Percentiles rank a stretch among this genome's conserved stretches.
These are phyloP conservation scores for Cylindrotheca fusiformis DNA, from an alignment of 108 stramenopile species.

Conservation along the genomic window DNA sequence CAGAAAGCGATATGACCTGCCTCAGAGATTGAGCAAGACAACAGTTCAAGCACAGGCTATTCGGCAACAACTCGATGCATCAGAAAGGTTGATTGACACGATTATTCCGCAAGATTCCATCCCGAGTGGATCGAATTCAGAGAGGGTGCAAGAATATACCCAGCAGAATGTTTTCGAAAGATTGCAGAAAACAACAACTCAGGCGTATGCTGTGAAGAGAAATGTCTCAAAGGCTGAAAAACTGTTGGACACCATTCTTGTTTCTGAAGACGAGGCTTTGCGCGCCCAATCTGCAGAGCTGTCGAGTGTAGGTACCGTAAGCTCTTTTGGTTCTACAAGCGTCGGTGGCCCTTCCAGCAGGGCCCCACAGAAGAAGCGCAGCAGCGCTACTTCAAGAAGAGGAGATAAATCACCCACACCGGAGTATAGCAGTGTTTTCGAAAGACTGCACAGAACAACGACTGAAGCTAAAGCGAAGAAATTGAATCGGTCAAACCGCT, in stretches of 20 bases:
- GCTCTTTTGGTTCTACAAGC: no score
- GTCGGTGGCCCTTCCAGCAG: no score
- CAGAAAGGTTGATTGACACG: neutral
- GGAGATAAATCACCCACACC: constrained; percentile 27
- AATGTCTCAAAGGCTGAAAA: constrained; percentile 21
- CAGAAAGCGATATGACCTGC: no score
- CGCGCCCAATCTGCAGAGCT: no score
- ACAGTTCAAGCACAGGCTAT: neutral
- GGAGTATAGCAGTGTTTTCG: constrained; percentile 47
- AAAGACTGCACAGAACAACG: constrained; percentile 41
- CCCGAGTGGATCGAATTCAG: neutral
- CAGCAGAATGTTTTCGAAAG: constrained; percentile 66
- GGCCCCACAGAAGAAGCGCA: no score
- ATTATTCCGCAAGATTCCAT: neutral
- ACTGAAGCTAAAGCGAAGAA: constrained; percentile 29
- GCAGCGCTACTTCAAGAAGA: constrained; percentile 5
- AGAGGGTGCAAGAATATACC: constrained; percentile 28
- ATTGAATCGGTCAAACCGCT: neutral
- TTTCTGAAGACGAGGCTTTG: no score
- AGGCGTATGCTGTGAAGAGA: constrained; percentile 54
- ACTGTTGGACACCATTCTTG: constrained; percentile 25
- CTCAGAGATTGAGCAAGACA: no score
- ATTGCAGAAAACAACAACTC: constrained; percentile 54
- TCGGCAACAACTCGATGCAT: neutral
- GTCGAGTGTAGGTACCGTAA: no score